Conservation (phyloP, 106 monocot genomes). For the Vanilla planifolia region DNA sequence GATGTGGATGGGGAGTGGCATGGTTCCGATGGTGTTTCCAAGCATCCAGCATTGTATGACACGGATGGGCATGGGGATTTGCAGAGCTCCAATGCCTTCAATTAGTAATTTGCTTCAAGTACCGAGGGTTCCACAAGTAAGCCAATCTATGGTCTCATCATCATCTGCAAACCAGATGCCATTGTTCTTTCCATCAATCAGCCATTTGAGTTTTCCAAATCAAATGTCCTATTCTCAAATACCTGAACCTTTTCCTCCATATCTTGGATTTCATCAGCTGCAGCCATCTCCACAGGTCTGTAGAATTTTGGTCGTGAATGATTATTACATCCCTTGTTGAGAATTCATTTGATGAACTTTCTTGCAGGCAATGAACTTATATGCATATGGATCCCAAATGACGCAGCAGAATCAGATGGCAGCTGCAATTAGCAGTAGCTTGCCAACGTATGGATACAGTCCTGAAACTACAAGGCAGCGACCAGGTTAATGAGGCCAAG, state of each 20-base stretch:
- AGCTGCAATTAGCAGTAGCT: constrained; percentile 4
- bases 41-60: constrained; percentile 46
- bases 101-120: constrained; percentile 31
- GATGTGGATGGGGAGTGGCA: constrained; percentile 94
- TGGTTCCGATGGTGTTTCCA: constrained; percentile 82
- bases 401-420: constrained; percentile 36
- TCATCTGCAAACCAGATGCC: constrained; percentile 4
- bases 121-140: constrained; percentile 29
- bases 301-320: background rate
- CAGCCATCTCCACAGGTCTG: constrained; percentile 39
- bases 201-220: constrained; percentile 27
- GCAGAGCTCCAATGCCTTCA: constrained; percentile 27
- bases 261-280: constrained; percentile 41
- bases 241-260: constrained; percentile 24
- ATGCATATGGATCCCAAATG: constrained; percentile 33
- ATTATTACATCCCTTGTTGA: background rate
- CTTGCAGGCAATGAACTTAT: constrained; percentile 47
- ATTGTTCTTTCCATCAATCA: constrained; percentile 4
- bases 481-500: constrained; percentile 19
- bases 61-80: constrained; percentile 33
- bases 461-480: constrained; percentile 17
- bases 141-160: constrained; percentile 24
- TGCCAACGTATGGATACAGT: constrained; percentile 16
- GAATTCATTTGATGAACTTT: background rate
- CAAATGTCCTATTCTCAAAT: constrained; percentile 31